Conservation (phyloP, 2,329 filamentous ascomycete genomes). For the Alternaria triticina region DNA sequence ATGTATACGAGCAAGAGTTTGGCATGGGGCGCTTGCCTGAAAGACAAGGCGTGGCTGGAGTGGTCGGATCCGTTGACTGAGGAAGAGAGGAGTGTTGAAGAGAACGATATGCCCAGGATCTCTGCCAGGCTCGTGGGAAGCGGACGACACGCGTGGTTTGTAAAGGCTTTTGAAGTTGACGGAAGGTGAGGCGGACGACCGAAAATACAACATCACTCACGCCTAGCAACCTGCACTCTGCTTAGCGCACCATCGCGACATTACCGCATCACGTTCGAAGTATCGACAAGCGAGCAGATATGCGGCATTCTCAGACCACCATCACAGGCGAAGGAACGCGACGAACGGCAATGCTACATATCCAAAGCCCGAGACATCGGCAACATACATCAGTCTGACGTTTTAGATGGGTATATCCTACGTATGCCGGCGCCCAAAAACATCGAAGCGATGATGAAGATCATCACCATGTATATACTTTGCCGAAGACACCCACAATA, state of each 20-base stretch:
- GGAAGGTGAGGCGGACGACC: not conserved
- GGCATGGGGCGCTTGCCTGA: constrained; percentile 34
- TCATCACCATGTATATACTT: not conserved
- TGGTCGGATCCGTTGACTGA: constrained; percentile 15
- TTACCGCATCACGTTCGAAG: not conserved
- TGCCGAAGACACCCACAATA: not conserved
- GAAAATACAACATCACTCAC: not conserved
- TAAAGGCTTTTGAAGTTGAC: constrained; percentile 10
- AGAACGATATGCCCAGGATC: constrained; percentile 17
- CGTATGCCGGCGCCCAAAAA: not conserved
- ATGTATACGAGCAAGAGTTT: constrained; percentile 21
- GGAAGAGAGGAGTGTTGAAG: constrained; percentile 15
- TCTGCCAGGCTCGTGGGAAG: constrained; percentile 22
- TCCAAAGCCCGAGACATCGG: too few relatives aligned
- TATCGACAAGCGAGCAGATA: rapidly evolving
- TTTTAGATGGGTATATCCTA: not conserved
- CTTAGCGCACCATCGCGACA: rapidly evolving
- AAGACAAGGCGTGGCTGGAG: constrained; percentile 27
- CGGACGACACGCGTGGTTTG: constrained; percentile 23
- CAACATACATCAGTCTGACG: too few relatives aligned
- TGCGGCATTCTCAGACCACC: not conserved
- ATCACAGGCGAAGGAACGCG: not conserved
- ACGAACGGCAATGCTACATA: not conserved
- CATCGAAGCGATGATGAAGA: not conserved
- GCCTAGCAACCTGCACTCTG: too few relatives aligned